Evolutionary conservation across 1,284 basidiomycete species (phyloP), one percentile per base, ranked within the genome.

Genomic region (Ceratobasidium sp.): DNA sequence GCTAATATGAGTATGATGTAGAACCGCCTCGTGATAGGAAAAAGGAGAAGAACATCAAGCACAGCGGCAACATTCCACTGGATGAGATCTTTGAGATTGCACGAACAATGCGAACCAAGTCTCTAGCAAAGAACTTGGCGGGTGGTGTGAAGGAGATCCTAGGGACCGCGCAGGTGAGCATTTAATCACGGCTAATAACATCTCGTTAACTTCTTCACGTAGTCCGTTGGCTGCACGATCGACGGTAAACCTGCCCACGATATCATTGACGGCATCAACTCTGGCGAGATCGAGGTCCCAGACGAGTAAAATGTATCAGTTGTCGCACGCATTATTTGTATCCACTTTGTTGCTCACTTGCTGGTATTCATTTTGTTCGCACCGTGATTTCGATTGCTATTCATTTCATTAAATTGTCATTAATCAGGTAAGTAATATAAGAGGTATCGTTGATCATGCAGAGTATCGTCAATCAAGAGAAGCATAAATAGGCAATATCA

Each of bases 11-110:
- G 49, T 53, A 10, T 39, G 33, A 5, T 68, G n/a, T 85, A 97
- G 97, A 99, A 90, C 97, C 97, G 82, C 96, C 96, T 84, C 96
- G 97, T 86, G 97, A 99, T 90, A 94, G 98, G 84, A 99, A 99
- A 90, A 99, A 99, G 93, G 97, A 99, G 91, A 99, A 99, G 91
- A 99, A 99, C 91, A 97, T 99, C 89, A 97, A 97, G 87, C 98
- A 99, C 91, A 88, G 89, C 80, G 98, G 98, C 81, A 99, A 99
- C 90, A 91, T 99, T 83, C 86, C 97, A 79, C 90, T 99, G 79
- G 97, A 99, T 85, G 95, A 98, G 88, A 96, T 99, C 85, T 89
- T 97, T 85, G 94, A 97, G 80, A 97, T 97, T 86, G 96, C 96
- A 84, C 94, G 98, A 86, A 98, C 93, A 83, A 98, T 99, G 97